A percentile compares a stretch with the other conserved stretches of the same genome.
phyloP scores from a whole-genome alignment of 176 grass and related monocot genomes.

The Carex scoparia region DNA sequence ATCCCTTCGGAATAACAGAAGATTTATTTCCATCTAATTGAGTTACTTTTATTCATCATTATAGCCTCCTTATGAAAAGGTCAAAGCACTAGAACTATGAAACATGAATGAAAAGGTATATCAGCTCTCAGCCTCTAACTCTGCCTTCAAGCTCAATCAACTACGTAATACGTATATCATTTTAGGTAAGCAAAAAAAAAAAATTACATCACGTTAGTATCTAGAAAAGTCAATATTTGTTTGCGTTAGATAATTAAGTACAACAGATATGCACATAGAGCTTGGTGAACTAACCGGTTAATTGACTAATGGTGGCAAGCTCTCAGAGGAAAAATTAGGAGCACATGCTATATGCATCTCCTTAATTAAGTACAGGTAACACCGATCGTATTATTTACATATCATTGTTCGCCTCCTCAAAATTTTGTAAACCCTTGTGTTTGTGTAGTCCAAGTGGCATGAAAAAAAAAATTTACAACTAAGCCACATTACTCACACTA shows the following conservation, averaged over 20 bases:
- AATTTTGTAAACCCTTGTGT: neutral
- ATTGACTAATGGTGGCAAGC: neutral
- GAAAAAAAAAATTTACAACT: conserved; percentile 5
- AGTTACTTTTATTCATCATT: neutral
- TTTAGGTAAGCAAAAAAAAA: neutral
- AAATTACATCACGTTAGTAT: neutral
- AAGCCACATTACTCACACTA: neutral
- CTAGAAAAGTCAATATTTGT: neutral
- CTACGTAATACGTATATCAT: neutral
- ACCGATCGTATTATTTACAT: neutral
- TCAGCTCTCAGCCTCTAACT: neutral
- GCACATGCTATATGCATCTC: neutral
- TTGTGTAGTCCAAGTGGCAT: neutral
- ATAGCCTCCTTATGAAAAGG: neutral
- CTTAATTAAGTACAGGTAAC: neutral
- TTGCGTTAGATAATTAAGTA: neutral
- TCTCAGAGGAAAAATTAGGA: neutral
- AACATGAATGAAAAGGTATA: neutral
- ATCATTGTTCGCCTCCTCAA: neutral
- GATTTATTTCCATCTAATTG: neutral
- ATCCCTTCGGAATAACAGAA: no score
- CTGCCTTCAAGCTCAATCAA: neutral
- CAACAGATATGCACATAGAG: conserved; percentile 4
- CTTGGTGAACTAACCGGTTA: neutral
- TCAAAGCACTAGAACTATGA: neutral